Evolutionary conservation across 1,284 basidiomycete species (phyloP).

Genomic region (Ustilago lituana): DNA sequence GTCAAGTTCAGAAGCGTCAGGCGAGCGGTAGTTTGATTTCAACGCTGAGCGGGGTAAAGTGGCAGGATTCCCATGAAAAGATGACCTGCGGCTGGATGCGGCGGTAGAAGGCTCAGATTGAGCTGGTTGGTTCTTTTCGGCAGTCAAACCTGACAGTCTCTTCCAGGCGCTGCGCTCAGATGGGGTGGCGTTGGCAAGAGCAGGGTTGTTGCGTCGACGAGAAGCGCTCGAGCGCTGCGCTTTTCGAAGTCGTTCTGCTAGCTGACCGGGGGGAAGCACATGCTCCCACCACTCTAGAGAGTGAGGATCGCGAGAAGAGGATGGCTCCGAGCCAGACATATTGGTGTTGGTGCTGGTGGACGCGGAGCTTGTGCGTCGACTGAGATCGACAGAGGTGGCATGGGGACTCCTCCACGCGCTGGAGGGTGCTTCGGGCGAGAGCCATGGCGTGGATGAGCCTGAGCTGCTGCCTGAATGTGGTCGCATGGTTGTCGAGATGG

Average conservation of each 20-base stretch:
- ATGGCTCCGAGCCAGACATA: slow-evolving; percentile 3
- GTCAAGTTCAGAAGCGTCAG: background rate
- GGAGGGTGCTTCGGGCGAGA: slow-evolving; percentile 23
- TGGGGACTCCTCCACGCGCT: slow-evolving; percentile 22
- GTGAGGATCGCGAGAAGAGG: slow-evolving; percentile 13
- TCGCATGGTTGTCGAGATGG: slow-evolving; percentile 17
- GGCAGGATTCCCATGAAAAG: slow-evolving; percentile 15
- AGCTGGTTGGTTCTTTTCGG: slow-evolving; percentile 7
- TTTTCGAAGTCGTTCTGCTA: slow-evolving; percentile 52
- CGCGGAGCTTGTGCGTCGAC: slow-evolving; percentile 19
- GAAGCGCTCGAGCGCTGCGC: slow-evolving; percentile 45
- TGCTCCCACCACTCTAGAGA: slow-evolving; percentile 58
- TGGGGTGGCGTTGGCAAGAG: slow-evolving; percentile 43
- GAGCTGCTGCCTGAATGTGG: slow-evolving; percentile 36
- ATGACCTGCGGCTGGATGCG: slow-evolving; percentile 27
- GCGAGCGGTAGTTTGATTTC: slow-evolving; percentile 7
- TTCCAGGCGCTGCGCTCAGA: slow-evolving; percentile 44
- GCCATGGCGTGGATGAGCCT: slow-evolving; percentile 34
- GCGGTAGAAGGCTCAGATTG: slow-evolving; percentile 29
- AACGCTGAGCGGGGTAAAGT: slow-evolving; percentile 33
- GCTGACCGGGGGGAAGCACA: slow-evolving; percentile 56
- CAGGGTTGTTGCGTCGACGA: slow-evolving; percentile 36
- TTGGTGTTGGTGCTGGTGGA: slow-evolving; percentile 6
- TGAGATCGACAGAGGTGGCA: slow-evolving; percentile 20
- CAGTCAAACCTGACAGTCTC: slow-evolving; percentile 33